phyloP scores from a whole-genome alignment of 2,329 filamentous ascomycete species.

The Penicillium hesseltinei region DNA sequence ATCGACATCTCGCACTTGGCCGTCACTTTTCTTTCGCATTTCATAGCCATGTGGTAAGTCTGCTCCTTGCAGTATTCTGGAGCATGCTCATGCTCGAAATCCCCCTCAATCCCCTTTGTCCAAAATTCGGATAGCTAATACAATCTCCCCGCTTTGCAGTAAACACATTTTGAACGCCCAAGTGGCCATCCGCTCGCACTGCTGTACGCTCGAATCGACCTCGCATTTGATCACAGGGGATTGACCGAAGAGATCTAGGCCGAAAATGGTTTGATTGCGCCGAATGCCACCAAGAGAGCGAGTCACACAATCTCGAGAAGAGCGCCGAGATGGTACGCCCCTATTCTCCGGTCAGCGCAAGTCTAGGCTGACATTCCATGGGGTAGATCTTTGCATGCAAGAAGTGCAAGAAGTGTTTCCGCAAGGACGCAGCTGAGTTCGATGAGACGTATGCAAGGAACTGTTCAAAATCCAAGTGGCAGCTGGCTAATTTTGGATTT shows the following conservation, averaged over 20 bases:
- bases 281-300: conserved; percentile 83
- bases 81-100: background rate
- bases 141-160: conserved; percentile 49
- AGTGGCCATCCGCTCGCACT: conserved; percentile 90
- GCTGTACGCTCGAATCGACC: conserved; percentile 62
- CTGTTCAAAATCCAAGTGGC: background rate
- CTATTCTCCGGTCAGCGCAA: background rate
- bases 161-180: conserved; percentile 99
- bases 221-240: background rate
- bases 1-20: conserved; percentile 1
- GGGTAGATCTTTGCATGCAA: conserved; percentile 79
- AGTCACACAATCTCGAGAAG: conserved; percentile 73
- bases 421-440: conserved; percentile 87
- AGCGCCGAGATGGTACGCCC: conserved; percentile 70
- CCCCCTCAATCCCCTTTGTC: background rate
- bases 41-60: conserved; percentile 31
- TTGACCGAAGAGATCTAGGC: conserved; percentile 51
- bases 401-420: conserved; percentile 97
- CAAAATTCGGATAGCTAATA: conserved; percentile 13
- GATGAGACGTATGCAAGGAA: conserved; percentile 64
- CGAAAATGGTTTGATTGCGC: conserved; percentile 99
- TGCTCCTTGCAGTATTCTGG: background rate
- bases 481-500: conserved; percentile 2
- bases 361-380: conserved; percentile 22
- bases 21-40: background rate